These are phyloP conservation scores for Nigrospora osmanthi DNA, from an alignment of 2,329 filamentous ascomycete genomes.

Conservation along the genomic window DNA sequence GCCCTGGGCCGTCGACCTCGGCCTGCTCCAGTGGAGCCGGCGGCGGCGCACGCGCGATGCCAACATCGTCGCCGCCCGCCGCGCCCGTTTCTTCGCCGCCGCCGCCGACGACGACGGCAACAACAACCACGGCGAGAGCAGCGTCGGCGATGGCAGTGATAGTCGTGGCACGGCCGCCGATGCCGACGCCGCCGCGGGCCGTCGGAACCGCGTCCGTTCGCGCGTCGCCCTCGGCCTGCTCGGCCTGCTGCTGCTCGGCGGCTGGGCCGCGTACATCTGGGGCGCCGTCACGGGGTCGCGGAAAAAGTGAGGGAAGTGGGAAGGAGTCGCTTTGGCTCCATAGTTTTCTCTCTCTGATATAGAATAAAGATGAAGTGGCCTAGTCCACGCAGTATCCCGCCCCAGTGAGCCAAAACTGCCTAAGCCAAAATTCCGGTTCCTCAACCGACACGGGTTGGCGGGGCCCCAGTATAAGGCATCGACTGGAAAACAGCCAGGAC, in stretches of 20 bases:
- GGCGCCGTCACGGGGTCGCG: conserved; percentile 40
- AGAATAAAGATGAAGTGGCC: too few species aligned
- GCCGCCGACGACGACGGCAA: neutral
- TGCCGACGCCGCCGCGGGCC: conserved; percentile 26
- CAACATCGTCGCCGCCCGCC: conserved; percentile 12
- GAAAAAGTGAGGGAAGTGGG: conserved; percentile 23
- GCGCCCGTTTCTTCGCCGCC: too few species aligned
- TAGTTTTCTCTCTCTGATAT: too few species aligned
- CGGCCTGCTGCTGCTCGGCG: conserved; percentile 38
- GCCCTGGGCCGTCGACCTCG: conserved; percentile 31
- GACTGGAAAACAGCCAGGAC: too few species aligned
- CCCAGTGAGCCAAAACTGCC: too few species aligned
- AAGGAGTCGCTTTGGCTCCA: too few species aligned
- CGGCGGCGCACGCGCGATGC: conserved; percentile 40
- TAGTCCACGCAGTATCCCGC: too few species aligned
- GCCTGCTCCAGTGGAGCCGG: conserved; percentile 48
- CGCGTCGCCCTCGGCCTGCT: conserved; percentile 33
- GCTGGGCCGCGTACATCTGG: conserved; percentile 53
- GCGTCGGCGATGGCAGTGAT: too few species aligned
- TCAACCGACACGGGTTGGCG: too few species aligned
- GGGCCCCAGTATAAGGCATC: too few species aligned
- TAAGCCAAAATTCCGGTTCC: too few species aligned
- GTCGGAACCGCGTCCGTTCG: conserved; percentile 32
- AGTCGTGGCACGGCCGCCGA: too few species aligned
- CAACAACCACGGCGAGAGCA: conserved; percentile 27